Base-by-base conservation (phyloP, 1,284 basidiomycete species). In the Naganishia albida region DNA sequence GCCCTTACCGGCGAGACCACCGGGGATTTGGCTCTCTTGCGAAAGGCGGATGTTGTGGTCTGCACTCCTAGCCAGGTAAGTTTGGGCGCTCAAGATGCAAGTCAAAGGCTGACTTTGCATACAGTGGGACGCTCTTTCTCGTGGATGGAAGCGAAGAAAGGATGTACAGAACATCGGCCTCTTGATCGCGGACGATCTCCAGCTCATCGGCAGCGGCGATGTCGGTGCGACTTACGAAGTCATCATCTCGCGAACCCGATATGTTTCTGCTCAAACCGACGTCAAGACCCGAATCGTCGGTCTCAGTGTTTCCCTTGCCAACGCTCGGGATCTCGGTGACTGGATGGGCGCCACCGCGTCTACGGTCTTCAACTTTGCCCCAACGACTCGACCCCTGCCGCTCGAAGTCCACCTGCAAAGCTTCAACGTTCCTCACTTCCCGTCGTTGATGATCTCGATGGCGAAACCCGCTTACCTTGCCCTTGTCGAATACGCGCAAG, bases 371-470 rank as follows among this genome's bases (percentile, higher is more conserved):
- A 98, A 99, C 81, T 97, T 99, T 80, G 90, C 92, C 0, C 94
- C 94, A 0, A 90, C 88, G 85, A 92, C 95, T 20, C 89, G 95
- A 38, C 93, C 93, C 2, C 82, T 97, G 2, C 94, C 97, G 67
- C 90, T 99, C 86, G 94, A 99, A 71, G 95, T 99, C 54, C 95
- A 99, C 74, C 81, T 99, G 8, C 95, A 98, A 76, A 93, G 89
- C 52, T 99, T 97, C 83, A 87, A 86, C 51, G 91, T 96, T 49
- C 91, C 94, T 12, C 96, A 99, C 74, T 98, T 96, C 86, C 94
- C 96, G 0, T 96, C 92, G 0, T 82, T 99, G 63, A 99, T 99
- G 95, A 91, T 99, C 66, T 86, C 93, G 39, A 99, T 99, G 96
- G 95, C 94, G 28, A 99, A 99, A 77, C 96, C 95, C 0, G 91